A percentile compares a stretch with the other conserved stretches of the same genome.
Evolutionary conservation across 1,284 basidiomycete genomes (phyloP).

Genomic region (Marasmius sp.): DNA sequence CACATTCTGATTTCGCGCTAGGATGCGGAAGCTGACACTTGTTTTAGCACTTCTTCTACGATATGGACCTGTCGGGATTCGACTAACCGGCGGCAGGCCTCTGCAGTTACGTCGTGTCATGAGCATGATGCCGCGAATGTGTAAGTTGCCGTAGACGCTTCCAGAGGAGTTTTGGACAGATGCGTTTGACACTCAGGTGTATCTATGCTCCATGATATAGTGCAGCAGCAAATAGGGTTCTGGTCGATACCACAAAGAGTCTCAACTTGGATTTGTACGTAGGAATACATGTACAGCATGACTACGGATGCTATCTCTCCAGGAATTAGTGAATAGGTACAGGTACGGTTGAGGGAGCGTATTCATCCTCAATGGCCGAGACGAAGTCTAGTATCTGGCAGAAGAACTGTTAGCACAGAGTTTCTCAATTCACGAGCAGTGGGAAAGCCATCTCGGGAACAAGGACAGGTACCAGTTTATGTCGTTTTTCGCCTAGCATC

Average conservation of each 20-base stretch:
- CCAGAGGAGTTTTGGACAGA: no score
- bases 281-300: not conserved
- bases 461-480: constrained; percentile 60
- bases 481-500: constrained; percentile 69
- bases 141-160: not conserved
- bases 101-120: not conserved
- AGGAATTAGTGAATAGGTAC: not conserved
- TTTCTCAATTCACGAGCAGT: constrained; percentile 2
- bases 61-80: constrained; percentile 64
- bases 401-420: constrained; percentile 3
- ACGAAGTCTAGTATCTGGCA: constrained; percentile 58
- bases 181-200: no score
- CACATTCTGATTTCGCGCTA: constrained; percentile 5
- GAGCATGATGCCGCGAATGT: not conserved
- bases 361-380: constrained; percentile 48
- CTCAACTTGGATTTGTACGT: no score
- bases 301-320: not conserved
- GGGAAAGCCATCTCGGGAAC: not conserved
- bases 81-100: constrained; percentile 31
- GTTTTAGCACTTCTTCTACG: constrained; percentile 48
- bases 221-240: no score
- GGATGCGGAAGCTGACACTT: not conserved
- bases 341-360: constrained; percentile 10
- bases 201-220: no score
- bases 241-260: no score